Percentiles rank a stretch among this genome's conserved stretches.
These are phyloP conservation scores for Fusarium sacchari DNA, from an alignment of 2,329 filamentous ascomycete genomes.

Conservation along the genomic window DNA sequence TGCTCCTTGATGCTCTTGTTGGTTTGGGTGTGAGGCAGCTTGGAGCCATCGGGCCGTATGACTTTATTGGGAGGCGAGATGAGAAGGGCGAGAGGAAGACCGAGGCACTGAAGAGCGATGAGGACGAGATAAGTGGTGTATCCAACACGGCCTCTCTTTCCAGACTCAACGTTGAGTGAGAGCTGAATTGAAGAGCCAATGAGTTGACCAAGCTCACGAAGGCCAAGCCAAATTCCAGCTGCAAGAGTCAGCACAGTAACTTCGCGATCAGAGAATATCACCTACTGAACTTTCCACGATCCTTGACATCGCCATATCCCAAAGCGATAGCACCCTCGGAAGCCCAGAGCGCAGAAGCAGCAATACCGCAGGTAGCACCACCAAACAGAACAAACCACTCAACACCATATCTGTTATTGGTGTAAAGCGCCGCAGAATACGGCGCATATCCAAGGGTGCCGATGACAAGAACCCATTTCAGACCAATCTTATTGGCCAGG, in stretches of 20 bases:
- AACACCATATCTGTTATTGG: conserved; percentile 61
- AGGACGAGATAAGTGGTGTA: conserved; percentile 41
- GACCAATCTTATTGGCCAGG: conserved; percentile 60
- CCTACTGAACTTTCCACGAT: conserved; percentile 55
- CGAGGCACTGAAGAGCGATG: conserved; percentile 41
- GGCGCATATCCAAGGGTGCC: conserved; percentile 61
- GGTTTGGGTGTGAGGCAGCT: conserved; percentile 10
- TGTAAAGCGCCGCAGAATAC: conserved; percentile 60
- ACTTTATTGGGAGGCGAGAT: conserved; percentile 40
- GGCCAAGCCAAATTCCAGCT: conserved; percentile 63
- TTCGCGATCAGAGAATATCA: accelerated
- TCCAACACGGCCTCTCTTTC: conserved; percentile 44
- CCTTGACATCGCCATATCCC: conserved; percentile 58
- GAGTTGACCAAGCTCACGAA: conserved; percentile 62
- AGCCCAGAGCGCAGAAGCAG: conserved; percentile 62
- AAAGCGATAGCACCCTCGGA: conserved; percentile 61
- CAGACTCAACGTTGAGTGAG: conserved; percentile 57
- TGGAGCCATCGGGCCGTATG: conserved; percentile 35
- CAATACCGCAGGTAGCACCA: conserved; percentile 60
- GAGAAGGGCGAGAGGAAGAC: conserved; percentile 37
- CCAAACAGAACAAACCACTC: conserved; percentile 63
- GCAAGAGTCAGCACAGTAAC: neutral
- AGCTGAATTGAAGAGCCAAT: conserved; percentile 63
- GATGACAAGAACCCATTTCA: conserved; percentile 57
- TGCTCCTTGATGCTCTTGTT: conserved; percentile 32